phyloP scores from a whole-genome alignment of 352 stramenopile genomes.

The Pythium rishiriense region DNA sequence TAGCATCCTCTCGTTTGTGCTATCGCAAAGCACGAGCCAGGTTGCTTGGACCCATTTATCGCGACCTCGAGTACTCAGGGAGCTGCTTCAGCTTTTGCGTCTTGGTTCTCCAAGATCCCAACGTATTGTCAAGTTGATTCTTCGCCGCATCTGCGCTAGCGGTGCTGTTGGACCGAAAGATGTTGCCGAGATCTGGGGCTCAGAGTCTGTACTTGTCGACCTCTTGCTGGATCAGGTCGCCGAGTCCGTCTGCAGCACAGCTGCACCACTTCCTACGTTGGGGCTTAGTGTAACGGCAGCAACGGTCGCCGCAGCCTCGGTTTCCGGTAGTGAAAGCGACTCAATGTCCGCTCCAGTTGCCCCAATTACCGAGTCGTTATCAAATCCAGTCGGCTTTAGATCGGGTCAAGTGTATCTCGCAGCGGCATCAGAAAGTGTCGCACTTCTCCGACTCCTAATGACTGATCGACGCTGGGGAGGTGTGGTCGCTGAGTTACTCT shows the following conservation, averaged over 20 bases:
- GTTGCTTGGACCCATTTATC: constrained; percentile 59
- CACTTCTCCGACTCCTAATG: constrained; percentile 68
- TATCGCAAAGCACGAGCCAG: constrained; percentile 73
- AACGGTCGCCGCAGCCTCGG: constrained; percentile 15
- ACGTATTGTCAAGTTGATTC: constrained; percentile 78
- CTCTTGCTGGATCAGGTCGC: constrained; percentile 85
- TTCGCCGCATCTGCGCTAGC: constrained; percentile 71
- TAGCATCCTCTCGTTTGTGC: constrained; percentile 70
- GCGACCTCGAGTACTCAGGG: constrained; percentile 62
- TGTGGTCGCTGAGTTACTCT: constrained; percentile 66
- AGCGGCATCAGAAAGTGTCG: constrained; percentile 81
- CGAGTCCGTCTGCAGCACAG: constrained; percentile 81
- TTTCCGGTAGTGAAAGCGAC: neutral
- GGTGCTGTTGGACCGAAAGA: constrained; percentile 65
- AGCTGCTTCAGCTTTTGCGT: constrained; percentile 75
- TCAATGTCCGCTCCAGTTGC: constrained; percentile 17
- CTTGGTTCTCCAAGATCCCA: constrained; percentile 77
- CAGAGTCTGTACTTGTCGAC: constrained; percentile 81
- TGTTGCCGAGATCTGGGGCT: constrained; percentile 73
- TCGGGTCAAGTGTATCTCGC: constrained; percentile 81
- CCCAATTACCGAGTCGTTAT: constrained; percentile 68
- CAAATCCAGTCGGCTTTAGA: constrained; percentile 77
- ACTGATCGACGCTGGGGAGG: constrained; percentile 65
- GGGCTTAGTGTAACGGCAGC: constrained; percentile 41
- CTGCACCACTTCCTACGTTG: constrained; percentile 58